Conservation (phyloP, 345 rosid species). For the Geranium rotundifolium region DNA sequence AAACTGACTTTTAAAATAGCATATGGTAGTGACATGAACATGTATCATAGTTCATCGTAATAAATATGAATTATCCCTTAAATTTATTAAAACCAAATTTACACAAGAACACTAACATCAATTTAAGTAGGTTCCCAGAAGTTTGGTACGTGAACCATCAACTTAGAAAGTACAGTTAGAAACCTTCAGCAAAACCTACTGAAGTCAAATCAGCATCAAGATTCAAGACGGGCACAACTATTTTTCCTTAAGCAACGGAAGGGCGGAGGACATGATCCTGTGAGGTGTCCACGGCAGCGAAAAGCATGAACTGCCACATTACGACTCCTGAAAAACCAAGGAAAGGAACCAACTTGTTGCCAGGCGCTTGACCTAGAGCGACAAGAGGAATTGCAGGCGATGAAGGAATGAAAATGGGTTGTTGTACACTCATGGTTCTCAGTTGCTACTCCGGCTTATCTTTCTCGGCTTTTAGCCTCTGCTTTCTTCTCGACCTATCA, state of each 20-base stretch:
- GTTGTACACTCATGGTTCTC: constrained; percentile 51
- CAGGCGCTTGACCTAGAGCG: constrained; percentile 73
- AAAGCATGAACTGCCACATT: constrained; percentile 99
- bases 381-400: constrained; percentile 52
- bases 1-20: too few species aligned
- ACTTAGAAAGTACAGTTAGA: constrained; percentile 44
- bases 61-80: too few species aligned
- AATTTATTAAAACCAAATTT: background rate
- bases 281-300: constrained; percentile 85
- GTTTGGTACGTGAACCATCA: too few species aligned
- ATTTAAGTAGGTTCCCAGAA: constrained; percentile 10
- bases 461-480: constrained; percentile 46
- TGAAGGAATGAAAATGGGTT: constrained; percentile 49
- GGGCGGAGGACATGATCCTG: constrained; percentile 95
- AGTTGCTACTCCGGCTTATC: constrained; percentile 63
- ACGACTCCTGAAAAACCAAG: constrained; percentile 88
- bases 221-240: constrained; percentile 26
- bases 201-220: constrained; percentile 28
- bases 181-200: constrained; percentile 17
- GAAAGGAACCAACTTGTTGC: constrained; percentile 84
- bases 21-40: too few species aligned
- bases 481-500: constrained; percentile 78
- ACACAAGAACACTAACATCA: constrained; percentile 29
- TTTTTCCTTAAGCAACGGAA: constrained; percentile 59
- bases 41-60: too few species aligned